phyloP scores from a whole-genome alignment of 2,329 filamentous ascomycete genomes.

The Xylaria polymorpha region DNA sequence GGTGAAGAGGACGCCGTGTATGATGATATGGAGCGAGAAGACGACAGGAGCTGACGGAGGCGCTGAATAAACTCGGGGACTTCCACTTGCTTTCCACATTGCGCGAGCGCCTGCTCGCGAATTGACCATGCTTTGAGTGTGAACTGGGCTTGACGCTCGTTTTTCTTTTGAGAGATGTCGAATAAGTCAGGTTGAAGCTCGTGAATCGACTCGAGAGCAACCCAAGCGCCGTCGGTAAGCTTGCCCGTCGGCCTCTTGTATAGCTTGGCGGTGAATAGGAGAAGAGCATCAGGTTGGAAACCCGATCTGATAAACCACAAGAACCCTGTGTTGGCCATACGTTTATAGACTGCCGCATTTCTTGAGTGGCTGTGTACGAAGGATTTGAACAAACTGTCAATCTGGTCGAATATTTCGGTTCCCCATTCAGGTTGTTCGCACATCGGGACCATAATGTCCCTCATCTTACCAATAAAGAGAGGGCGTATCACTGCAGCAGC shows the following conservation, averaged over 20 bases:
- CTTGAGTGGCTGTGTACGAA: slow-evolving; percentile 31
- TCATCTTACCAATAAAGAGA: slow-evolving; percentile 36
- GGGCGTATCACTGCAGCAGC: slow-evolving; percentile 36
- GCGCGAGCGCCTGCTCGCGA: slow-evolving; percentile 36
- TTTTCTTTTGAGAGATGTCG: slow-evolving; percentile 36
- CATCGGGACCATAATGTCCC: slow-evolving; percentile 32
- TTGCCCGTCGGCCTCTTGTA: slow-evolving; percentile 33
- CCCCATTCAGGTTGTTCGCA: slow-evolving; percentile 36
- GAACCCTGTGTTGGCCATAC: slow-evolving; percentile 33
- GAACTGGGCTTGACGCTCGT: slow-evolving; percentile 30
- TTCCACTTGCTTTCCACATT: slow-evolving; percentile 29
- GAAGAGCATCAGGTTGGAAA: slow-evolving; percentile 35
- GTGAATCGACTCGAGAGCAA: slow-evolving; percentile 30
- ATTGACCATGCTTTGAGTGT: slow-evolving; percentile 40
- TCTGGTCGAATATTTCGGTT: slow-evolving; percentile 37
- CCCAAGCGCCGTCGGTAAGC: slow-evolving; percentile 38
- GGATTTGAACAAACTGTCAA: slow-evolving; percentile 39
- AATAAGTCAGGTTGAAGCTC: slow-evolving; percentile 33
- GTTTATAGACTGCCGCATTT: slow-evolving; percentile 23
- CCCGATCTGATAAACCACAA: slow-evolving; percentile 36
- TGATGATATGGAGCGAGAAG: slow-evolving; percentile 19
- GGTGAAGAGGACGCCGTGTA: slow-evolving; percentile 17
- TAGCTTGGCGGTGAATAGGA: slow-evolving; percentile 35
- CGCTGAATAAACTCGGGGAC: slow-evolving; percentile 35
- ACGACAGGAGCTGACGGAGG: slow-evolving; percentile 31